phyloP scores from a whole-genome alignment of 2,329 filamentous ascomycete species.

The Trichoderma simmonsii region DNA sequence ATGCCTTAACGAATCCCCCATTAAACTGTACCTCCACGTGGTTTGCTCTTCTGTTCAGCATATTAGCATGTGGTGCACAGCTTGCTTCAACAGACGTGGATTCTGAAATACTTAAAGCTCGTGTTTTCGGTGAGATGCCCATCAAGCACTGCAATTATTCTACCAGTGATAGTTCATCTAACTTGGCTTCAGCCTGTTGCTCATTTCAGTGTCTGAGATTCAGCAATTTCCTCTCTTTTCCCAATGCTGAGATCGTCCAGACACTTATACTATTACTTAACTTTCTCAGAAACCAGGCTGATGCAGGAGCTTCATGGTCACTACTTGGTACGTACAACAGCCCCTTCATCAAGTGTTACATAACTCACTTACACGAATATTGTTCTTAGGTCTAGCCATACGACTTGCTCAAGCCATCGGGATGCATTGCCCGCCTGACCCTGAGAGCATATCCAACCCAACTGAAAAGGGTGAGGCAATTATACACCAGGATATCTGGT shows the following conservation, averaged over 20 bases:
- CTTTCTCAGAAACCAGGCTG: not conserved
- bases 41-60: not conserved
- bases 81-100: not conserved
- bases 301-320: not conserved
- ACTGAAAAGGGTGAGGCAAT: not conserved
- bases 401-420: not conserved
- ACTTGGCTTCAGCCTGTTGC: not conserved
- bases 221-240: not conserved
- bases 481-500: not conserved
- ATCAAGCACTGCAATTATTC: not conserved
- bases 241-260: not conserved
- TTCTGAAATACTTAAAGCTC: not conserved
- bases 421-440: not conserved
- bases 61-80: not conserved
- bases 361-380: not conserved
- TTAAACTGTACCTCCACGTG: not conserved
- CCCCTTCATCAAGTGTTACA: not conserved
- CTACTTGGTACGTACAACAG: not conserved
- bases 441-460: not conserved
- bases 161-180: not conserved
- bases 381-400: not conserved
- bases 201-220: not conserved
- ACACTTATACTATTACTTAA: not conserved
- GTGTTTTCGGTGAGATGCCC: not conserved
- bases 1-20: not conserved